Conservation (phyloP, 768 basidiomycete genomes). For the Agrocybe praecox region DNA sequence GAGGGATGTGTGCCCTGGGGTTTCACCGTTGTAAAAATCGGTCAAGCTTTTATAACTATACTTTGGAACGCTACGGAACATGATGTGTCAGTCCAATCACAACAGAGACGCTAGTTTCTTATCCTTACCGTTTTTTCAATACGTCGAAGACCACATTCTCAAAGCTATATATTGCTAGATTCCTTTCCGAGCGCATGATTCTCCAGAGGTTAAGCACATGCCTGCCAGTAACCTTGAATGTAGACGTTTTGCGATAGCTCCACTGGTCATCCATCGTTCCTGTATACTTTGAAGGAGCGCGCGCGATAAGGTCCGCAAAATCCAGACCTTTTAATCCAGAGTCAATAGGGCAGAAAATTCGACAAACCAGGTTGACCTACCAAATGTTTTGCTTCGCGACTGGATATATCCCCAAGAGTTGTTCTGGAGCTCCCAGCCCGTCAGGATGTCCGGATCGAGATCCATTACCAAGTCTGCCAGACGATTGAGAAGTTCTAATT, state of each 20-base stretch:
- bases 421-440: slow-evolving; percentile 90
- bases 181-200: slow-evolving; percentile 85
- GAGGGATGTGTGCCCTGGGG: slow-evolving; percentile 54
- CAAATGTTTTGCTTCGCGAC: slow-evolving; percentile 62
- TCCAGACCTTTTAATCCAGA: slow-evolving; percentile 62
- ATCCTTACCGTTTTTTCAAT: slow-evolving; percentile 66
- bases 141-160: slow-evolving; percentile 89
- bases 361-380: slow-evolving; percentile 35
- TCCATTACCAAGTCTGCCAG: slow-evolving; percentile 73
- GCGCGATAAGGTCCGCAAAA: slow-evolving; percentile 70
- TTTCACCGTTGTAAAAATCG: slow-evolving; percentile 64
- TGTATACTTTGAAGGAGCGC: slow-evolving; percentile 58
- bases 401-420: slow-evolving; percentile 90
- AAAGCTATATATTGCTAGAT: slow-evolving; percentile 78
- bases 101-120: background rate
- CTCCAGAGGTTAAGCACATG: slow-evolving; percentile 95
- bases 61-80: slow-evolving; percentile 66
- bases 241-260: slow-evolving; percentile 74
- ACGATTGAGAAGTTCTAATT: slow-evolving; percentile 81
- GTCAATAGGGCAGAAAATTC: background rate
- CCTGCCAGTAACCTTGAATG: slow-evolving; percentile 82
- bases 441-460: slow-evolving; percentile 89
- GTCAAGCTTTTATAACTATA: slow-evolving; percentile 66
- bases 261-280: slow-evolving; percentile 55
- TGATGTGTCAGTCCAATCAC: background rate